phyloP scores from a whole-genome alignment of 2,329 filamentous ascomycete genomes.

The Nemania sp. region DNA sequence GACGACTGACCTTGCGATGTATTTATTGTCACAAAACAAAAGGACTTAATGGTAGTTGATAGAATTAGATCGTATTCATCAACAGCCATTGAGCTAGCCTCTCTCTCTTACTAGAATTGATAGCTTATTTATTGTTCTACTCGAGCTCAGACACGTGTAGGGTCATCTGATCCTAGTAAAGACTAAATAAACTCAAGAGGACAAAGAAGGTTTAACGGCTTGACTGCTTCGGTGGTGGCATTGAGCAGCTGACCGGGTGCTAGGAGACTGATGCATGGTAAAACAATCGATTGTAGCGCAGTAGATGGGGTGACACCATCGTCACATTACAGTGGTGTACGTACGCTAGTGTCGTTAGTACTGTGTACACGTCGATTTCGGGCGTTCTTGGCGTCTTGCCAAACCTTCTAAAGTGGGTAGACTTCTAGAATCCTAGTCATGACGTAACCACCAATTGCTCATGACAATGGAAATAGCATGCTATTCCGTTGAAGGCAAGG shows the following conservation, averaged over 20 bases:
- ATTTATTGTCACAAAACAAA: no score
- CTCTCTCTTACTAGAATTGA: not conserved
- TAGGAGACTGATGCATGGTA: not conserved
- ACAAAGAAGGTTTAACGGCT: not conserved
- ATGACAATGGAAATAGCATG: slow-evolving; percentile 13
- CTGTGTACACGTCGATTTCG: not conserved
- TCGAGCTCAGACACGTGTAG: not conserved
- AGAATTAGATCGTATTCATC: not conserved
- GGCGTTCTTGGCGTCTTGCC: slow-evolving; percentile 14
- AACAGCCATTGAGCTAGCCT: not conserved
- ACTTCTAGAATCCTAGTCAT: slow-evolving; percentile 21
- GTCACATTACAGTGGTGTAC: not conserved
- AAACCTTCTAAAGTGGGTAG: slow-evolving; percentile 30
- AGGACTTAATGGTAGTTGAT: not conserved
- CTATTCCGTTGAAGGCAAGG: not conserved
- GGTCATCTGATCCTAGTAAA: not conserved
- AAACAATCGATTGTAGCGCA: slow-evolving; percentile 8
- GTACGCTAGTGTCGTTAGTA: not conserved
- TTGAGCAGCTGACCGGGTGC: not conserved
- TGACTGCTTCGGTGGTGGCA: not conserved
- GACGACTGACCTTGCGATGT: not conserved
- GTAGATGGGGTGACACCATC: slow-evolving; percentile 9
- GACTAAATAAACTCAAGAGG: not conserved
- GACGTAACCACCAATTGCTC: slow-evolving; percentile 33
- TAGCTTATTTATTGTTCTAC: not conserved